Conservation (phyloP, 305 asterid genomes). For the Euphrasia arctica region DNA sequence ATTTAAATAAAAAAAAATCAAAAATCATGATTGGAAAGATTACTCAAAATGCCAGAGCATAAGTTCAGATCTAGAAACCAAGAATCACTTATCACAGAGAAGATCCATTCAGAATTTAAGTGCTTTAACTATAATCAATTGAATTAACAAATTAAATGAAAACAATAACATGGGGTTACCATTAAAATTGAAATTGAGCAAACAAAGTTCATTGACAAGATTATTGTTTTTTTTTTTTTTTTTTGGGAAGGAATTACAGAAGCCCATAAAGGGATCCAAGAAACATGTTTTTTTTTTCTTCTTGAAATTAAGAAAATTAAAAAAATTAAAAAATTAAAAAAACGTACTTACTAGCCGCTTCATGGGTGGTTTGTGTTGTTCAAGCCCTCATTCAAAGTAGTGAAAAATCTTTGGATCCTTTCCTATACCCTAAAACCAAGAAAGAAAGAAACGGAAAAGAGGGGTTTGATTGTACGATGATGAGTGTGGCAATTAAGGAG, state of each 20-base stretch:
- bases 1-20: too few species aligned
- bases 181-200: conserved; percentile 19
- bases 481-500: conserved; percentile 65
- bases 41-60: conserved; percentile 18
- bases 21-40: not conserved
- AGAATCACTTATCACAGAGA: conserved; percentile 17
- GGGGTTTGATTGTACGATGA: conserved; percentile 50
- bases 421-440: conserved; percentile 29
- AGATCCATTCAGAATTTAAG: too few species aligned
- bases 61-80: conserved; percentile 40
- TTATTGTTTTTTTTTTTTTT: not conserved
- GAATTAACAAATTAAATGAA: conserved; percentile 1
- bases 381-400: conserved; percentile 53
- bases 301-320: not conserved
- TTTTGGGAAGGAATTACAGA: conserved; percentile 22
- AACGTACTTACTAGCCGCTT: conserved; percentile 99
- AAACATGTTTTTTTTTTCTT: not conserved
- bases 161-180: not conserved
- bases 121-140: too few species aligned
- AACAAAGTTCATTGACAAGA: conserved; percentile 31
- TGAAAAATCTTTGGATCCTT: conserved; percentile 38
- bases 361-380: conserved; percentile 47
- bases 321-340: conserved; percentile 20
- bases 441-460: conserved; percentile 29
- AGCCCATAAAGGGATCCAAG: conserved; percentile 27